Evolutionary conservation across 108 stramenopile species (phyloP), one percentile per base, ranked within the genome.

Genomic region (Skeletonema menzelii): DNA sequence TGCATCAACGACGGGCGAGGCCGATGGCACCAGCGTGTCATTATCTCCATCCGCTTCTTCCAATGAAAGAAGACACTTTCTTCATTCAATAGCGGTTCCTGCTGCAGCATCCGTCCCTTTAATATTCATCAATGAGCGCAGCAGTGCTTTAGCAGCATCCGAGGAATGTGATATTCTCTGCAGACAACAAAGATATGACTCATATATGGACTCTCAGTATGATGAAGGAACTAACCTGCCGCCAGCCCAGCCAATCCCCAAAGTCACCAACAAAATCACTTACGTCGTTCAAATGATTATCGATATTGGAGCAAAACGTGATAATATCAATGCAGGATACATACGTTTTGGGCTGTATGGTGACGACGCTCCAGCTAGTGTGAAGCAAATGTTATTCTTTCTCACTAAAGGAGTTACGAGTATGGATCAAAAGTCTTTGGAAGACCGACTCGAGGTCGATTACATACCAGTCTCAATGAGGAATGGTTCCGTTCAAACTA

Each of bases 281-380:
- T 56, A 56, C 15, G 56, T 56, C 15, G 56, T 56, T 27, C 56
- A 56, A 27, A 24, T 56, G 26, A 56, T 56, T 27, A 27, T 56
- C 15, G 56, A 56, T 27, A 56, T 56, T n/a, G 56, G 56, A 24
- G 56, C 22, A 27, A 24, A 27, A 24, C 56, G 56, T 27, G 56
- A 56, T 22, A 76, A 64, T 24, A 12, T 12, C 11, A 77, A 86
- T 44, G 62, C 37, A 12, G 86, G 82, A 2, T 46, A 47, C 12
- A n/a, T 89, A 7, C 56, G 69, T 20, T 40, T 89, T 35, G 88
- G 88, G n/a, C 68, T 89, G 42, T 89, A 86, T 62, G 88, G 88
- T 19, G 64, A 89, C 24, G 83, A 76, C 60, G 30, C 28, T 22
- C 76, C 79, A 4, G 42, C 32, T 24, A 44, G 30, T 35, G 79